Base-by-base conservation (phyloP, 2,329 filamentous ascomycete species). In the Aspergillus floridensis region DNA sequence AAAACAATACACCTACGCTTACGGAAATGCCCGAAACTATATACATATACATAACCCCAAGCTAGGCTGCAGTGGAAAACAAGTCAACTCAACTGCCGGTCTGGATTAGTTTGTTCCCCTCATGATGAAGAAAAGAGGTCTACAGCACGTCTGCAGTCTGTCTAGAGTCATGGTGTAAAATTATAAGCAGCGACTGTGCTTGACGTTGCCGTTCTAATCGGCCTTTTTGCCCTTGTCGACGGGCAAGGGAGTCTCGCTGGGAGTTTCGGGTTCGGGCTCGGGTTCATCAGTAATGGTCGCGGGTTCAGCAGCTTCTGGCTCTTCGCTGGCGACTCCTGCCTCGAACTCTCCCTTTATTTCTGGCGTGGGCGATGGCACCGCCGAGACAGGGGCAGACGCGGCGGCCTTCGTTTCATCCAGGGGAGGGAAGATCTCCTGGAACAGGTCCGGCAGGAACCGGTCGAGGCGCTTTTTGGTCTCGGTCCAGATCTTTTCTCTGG, bases 381-480 rank as follows among this genome's bases (percentile, higher is more conserved):
- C 38, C n/a, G 52, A 53, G 32, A 44, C 44, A 11, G 56, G 56
- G 6, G 26, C 46, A 5, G 51, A 44, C 31, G 38, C 14, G n/a
- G 8, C 53, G 26, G 7, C 7, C 26, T 29, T 29, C 2, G 22
- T 35, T 24, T 44, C 31, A 8, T 57, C 26, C 10, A 41, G 48
- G 11, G 68, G 63, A 7, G 72, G 85, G 70, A 87, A 87, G 32
- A 87, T 73, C 67, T 87, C 85, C 10, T 72, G 69, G 70, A 87
- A 84, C 41, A 88, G 73, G 44, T 81, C 78, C 0, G 86, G 86
- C 63, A 88, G 72, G 70, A 88, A 87, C 16, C 84, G 74, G 55
- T 86, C 83, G 50, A 88, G 77, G 32, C 84, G 77, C 65, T 82
- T 84, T 73, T 81, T 82, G 12, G 86, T 88, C 74, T 88, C 85